phyloP scores from a whole-genome alignment of 2,329 filamentous ascomycete genomes.

The Diplodia sapinea region DNA sequence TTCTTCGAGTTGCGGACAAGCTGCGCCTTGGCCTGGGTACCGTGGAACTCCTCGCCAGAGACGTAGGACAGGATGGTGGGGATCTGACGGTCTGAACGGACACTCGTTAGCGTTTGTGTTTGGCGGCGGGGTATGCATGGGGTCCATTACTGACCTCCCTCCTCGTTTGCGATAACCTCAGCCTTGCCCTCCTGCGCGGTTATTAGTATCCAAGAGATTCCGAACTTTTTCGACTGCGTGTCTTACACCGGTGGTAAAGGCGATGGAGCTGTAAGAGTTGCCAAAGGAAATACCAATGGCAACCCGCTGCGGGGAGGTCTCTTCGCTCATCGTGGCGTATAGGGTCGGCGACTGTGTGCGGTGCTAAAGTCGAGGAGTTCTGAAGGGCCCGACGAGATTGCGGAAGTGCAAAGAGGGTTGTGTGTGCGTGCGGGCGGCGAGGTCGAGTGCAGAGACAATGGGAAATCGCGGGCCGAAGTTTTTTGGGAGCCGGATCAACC shows the following conservation, averaged over 20 bases:
- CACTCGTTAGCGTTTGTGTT: slow-evolving; percentile 33
- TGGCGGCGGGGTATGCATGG: slow-evolving; percentile 27
- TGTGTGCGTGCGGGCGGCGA: slow-evolving; percentile 1
- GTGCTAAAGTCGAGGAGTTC: neutral
- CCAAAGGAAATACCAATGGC: slow-evolving; percentile 97
- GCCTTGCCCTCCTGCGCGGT: slow-evolving; percentile 78
- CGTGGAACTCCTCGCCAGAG: slow-evolving; percentile 94
- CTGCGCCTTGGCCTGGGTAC: slow-evolving; percentile 92
- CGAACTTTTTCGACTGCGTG: slow-evolving; percentile 35
- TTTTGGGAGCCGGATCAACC: slow-evolving; percentile 26
- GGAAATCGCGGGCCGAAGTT: slow-evolving; percentile 12
- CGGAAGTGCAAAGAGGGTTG: neutral
- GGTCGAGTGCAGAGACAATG: slow-evolving; percentile 15
- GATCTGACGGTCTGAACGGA: slow-evolving; percentile 84
- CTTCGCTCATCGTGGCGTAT: slow-evolving; percentile 55
- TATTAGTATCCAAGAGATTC: neutral
- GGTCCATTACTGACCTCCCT: slow-evolving; percentile 72
- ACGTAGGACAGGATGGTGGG: slow-evolving; percentile 93
- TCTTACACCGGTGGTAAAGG: slow-evolving; percentile 71
- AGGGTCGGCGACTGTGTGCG: neutral
- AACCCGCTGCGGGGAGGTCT: slow-evolving; percentile 59
- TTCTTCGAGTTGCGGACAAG: slow-evolving; percentile 90
- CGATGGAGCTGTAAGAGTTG: slow-evolving; percentile 98
- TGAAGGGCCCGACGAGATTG: neutral
- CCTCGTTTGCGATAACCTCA: slow-evolving; percentile 98